Base-by-base conservation (phyloP, 1,284 basidiomycete genomes). In the Rhodofomes roseus region DNA sequence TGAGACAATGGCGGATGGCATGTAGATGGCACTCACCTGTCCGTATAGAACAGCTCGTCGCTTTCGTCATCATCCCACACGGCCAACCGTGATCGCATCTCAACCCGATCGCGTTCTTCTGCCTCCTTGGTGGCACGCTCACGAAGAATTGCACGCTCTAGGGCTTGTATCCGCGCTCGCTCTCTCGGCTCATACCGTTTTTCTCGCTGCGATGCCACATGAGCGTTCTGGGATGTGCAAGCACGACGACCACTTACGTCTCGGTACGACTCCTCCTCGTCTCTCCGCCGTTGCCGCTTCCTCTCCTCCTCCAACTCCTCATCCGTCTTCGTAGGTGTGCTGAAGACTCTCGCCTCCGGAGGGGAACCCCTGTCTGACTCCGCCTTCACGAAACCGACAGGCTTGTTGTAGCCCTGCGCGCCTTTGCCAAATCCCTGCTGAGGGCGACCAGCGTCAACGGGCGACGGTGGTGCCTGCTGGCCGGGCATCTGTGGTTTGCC, bases 61-160 rank as follows among this genome's bases (percentile, higher is more conserved):
- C 89, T 90, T 70, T 94, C 91, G 62, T 96, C 94, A 67, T 96
- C 94, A 67, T 96, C 93, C 91, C 92, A 96, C 1, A 88, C 75
- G 60, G 90, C 88, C 25, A 95, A 76, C 4, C 89, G 81, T 27
- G 86, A 80, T 36, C 83, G 81, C 80, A 92, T 89, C 69, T 90
- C 86, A 16, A 84, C 68, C 16, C 83, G 79, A 66, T 90, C 91
- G 5, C 87, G 82, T 34, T 90, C 87, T 68, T 95, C 90, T 4
- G 85, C 83, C 57, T 93, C 91, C 44, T 80, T 82, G 51, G 89
- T 83, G 6, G 85, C 83, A 18, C 84, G 82, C 57, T 93, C 89
- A 20, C 86, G 81, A 0, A 84, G 79, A 58, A 93, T 83, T 2
- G 90, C 82, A 5, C 92, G 85, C 67, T 93, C 90, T 4, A 95